Base-by-base conservation (phyloP, 2,329 filamentous ascomycete genomes). In the Thelonectria rubi region DNA sequence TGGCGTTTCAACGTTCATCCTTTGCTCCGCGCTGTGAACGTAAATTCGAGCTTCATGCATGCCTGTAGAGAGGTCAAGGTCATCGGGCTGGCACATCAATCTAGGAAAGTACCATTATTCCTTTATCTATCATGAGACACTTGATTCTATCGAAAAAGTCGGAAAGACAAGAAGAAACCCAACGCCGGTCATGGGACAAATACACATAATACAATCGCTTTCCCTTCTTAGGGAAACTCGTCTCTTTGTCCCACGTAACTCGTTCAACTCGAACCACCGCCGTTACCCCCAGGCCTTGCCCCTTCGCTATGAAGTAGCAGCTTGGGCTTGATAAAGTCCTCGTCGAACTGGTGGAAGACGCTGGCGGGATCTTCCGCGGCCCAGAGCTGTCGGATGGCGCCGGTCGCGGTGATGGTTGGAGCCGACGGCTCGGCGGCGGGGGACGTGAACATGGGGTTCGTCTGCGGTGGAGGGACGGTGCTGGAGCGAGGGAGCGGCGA, bases 281-380 rank as follows among this genome's bases (percentile, higher is more conserved):
- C 69, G 15, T 65, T 68, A 6, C 74, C 73, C n/a, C 72, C 68
- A 3, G 67, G 63, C 24, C 68, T 66, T 5, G 67, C 59, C 9
- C 62, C 62, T 21, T 82, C 82, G 47, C 90, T 91, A 78, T 97
- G 94, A 18, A 98, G 84, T 66, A 98, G 78, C 57, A 98, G 79
- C 74, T 90, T 92, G 17, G 94, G 94, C 82, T 98, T 98, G 77
- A 98, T 94, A 76, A 93, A 97, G 63, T 94, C 93, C 77, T 99
- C 95, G 75, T 99, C 95, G 62, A 99, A 81, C 78, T 97, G 94
- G 68, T 89, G 89, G 77, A 99, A 97, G 79, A 96, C 87, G 47
- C 91, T 93, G 10, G 92, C 91, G 46, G 96, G 93, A 75, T 99
- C 95, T 52, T 97, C 93, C 1, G 91, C 86, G 15, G 91, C 91